phyloP scores from a whole-genome alignment of 176 grass and related monocot species.

The Calamus simplicifolius region DNA sequence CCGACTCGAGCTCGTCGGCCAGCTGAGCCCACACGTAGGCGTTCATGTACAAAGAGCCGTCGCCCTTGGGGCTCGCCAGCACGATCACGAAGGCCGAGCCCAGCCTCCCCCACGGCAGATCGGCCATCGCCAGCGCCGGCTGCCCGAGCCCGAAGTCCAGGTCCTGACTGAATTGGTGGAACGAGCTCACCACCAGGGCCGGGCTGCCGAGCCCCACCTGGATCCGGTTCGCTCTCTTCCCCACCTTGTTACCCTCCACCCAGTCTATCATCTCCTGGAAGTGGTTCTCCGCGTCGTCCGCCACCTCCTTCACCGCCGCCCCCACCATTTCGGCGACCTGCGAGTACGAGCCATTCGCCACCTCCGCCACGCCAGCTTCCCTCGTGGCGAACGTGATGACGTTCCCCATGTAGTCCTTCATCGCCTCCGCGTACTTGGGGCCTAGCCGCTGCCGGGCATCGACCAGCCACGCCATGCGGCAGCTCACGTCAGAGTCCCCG shows the following conservation, averaged over 20 bases:
- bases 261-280: conserved; percentile 71
- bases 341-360: conserved; percentile 14
- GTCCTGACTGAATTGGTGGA: conserved; percentile 36
- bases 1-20: conserved; percentile 34
- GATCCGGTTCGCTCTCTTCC: conserved; percentile 64
- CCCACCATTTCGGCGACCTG: conserved; percentile 28
- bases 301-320: conserved; percentile 31
- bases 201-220: conserved; percentile 45
- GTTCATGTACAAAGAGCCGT: conserved; percentile 48
- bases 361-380: conserved; percentile 18
- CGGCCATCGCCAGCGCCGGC: conserved; percentile 37
- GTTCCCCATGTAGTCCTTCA: conserved; percentile 47
- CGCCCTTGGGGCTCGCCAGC: conserved; percentile 28
- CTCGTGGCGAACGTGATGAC: conserved; percentile 43
- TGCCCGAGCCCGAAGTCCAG: conserved; percentile 51
- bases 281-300: conserved; percentile 25
- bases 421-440: conserved; percentile 7
- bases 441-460: conserved; percentile 44
- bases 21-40: conserved; percentile 54
- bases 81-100: conserved; percentile 34
- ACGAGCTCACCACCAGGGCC: conserved; percentile 37
- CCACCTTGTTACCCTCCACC: conserved; percentile 54
- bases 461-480: conserved; percentile 62
- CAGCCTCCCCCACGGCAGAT: conserved; percentile 32
- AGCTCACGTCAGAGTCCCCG: conserved; percentile 27